Conservation (phyloP, 2,329 filamentous ascomycete genomes). For the Scytalidium lignicola region DNA sequence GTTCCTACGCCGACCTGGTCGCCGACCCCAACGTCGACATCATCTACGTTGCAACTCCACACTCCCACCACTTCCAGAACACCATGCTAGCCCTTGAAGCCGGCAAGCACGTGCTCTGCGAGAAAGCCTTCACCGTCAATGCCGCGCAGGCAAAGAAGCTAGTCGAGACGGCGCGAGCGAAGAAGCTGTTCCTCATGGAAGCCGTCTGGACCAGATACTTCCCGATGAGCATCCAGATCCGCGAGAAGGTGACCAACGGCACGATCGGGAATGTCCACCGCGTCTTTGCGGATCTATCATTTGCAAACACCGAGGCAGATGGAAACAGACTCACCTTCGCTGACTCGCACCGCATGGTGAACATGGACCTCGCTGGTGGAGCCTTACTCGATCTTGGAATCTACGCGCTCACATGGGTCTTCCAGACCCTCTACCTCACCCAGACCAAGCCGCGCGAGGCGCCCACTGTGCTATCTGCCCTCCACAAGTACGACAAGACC, state of each 20-base stretch:
- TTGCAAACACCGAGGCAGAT: conserved; percentile 46
- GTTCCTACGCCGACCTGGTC: conserved; percentile 61
- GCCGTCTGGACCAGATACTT: conserved; percentile 70
- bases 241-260: conserved; percentile 39
- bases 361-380: conserved; percentile 62
- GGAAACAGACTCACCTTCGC: conserved; percentile 36
- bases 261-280: conserved; percentile 40
- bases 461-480: conserved; percentile 51
- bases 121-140: conserved; percentile 69
- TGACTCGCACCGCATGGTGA: conserved; percentile 58
- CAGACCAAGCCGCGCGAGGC: conserved; percentile 48
- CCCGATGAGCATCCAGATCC: conserved; percentile 55
- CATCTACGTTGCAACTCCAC: conserved; percentile 66
- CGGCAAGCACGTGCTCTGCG: conserved; percentile 65
- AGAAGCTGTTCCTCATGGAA: conserved; percentile 58
- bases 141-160: conserved; percentile 57
- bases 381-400: conserved; percentile 65
- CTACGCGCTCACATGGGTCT: conserved; percentile 66
- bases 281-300: conserved; percentile 33
- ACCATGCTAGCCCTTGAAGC: conserved; percentile 58
- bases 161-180: conserved; percentile 54
- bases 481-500: conserved; percentile 54
- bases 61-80: conserved; percentile 70
- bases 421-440: conserved; percentile 65
- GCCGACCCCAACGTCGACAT: conserved; percentile 61